Percentiles rank a stretch among this genome's conserved stretches.
Evolutionary conservation across 345 rosid genomes (phyloP).

Genomic region (Brassica cretica): DNA sequence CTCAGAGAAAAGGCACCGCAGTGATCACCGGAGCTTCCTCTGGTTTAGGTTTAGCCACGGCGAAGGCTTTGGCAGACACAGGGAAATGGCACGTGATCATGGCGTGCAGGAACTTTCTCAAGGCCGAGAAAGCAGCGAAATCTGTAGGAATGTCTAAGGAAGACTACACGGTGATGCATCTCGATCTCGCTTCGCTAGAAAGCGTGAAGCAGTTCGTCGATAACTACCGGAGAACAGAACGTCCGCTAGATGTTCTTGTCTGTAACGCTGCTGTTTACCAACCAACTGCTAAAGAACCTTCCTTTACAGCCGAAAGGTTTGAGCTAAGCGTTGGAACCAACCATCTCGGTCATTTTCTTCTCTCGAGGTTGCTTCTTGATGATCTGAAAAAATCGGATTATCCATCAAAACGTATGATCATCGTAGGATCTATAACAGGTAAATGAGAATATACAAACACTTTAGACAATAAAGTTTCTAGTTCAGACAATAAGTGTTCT

Average conservation of each 20-base stretch:
- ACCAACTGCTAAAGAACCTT: conserved; percentile 91
- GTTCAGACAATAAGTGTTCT: conserved; percentile 1
- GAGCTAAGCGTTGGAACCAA: conserved; percentile 97
- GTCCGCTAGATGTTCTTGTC: conserved; percentile 80
- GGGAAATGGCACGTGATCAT: conserved; percentile 88
- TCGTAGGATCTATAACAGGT: conserved; percentile 98
- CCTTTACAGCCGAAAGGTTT: conserved; percentile 93
- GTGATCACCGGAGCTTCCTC: conserved; percentile 89
- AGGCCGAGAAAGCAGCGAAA: conserved; percentile 85
- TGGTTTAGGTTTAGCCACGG: conserved; percentile 84
- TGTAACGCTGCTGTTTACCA: conserved; percentile 93
- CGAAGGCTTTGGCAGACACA: conserved; percentile 84
- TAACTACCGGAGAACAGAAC: conserved; percentile 59
- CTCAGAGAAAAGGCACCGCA: conserved; percentile 70
- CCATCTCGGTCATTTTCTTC: conserved; percentile 92
- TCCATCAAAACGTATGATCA: conserved; percentile 84
- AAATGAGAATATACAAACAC: not conserved
- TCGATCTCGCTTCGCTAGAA: conserved; percentile 89
- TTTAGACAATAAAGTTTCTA: not conserved
- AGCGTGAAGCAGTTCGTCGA: conserved; percentile 89
- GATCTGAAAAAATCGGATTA: conserved; percentile 78
- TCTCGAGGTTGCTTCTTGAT: conserved; percentile 77
- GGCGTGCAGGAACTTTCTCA: conserved; percentile 97
- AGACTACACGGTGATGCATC: conserved; percentile 85
- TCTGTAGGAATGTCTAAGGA: conserved; percentile 75